Base-by-base conservation (phyloP, 2,329 filamentous ascomycete species). In the Rachicladosporium sp. region DNA sequence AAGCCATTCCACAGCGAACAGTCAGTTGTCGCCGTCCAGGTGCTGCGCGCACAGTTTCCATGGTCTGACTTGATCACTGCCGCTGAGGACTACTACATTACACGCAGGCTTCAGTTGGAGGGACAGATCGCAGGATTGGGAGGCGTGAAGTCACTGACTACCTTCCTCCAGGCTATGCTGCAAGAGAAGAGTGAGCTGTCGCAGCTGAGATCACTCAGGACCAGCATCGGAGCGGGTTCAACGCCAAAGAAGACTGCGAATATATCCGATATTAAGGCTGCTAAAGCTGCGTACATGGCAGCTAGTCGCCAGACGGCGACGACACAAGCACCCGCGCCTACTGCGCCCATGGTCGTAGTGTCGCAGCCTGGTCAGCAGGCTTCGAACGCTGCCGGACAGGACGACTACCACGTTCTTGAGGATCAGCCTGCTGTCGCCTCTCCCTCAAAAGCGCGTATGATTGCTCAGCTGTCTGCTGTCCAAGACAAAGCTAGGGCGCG, bases 41-140 rank as follows among this genome's bases (percentile, higher is more conserved):
- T 49, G 1, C 46, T 79, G 4, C 60, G 63, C 29, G 50, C 54
- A 2, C 45, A 50, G 2, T 79, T 68, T 49, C 60, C 65, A 3
- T 78, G 73, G 72, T 48, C 60, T 1, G 48, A 55, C 2, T 71
- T 76, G 38, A 51, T 70, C 4, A 27, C 23, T 27, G 23, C 23
- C 23, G 23, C 23, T 27, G 13, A 33, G 10, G 46, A 65, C 1
- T 58, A 55, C 39, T 50, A 43, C 37, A 42, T 46, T 2, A 21
- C 37, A 8, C 53, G 54, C 29, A 41, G 45, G 35, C 27, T 33
- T 7, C 68, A 76, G 43, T 62, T 78, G 32, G 53, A 62, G 12
- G 37, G 49, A 2, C 54, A 60, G 1, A 58, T 77, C 11, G 48
- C 55, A 7, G 36, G 48, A 27, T 27, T 27, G 23, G 23, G 23